Percentiles rank a stretch among this genome's conserved stretches.
phyloP scores from a whole-genome alignment of 2,329 filamentous ascomycete genomes.

The Fusarium piperis region DNA sequence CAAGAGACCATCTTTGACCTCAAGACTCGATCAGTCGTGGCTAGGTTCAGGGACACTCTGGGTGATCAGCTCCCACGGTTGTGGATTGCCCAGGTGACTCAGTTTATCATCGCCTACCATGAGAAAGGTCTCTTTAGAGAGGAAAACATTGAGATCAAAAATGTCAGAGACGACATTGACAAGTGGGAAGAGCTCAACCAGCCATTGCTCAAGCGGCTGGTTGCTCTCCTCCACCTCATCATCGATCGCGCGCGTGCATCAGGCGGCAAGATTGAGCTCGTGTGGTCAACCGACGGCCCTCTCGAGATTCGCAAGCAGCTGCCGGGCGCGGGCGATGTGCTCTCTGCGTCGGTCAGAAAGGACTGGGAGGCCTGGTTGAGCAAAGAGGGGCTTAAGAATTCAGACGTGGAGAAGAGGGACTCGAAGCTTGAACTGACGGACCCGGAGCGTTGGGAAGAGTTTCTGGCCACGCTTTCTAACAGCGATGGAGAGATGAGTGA shows the following conservation, averaged over 20 bases:
- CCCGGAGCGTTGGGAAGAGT: constrained; percentile 8
- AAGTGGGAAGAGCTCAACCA: constrained; percentile 51
- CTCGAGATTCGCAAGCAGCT: constrained; percentile 42
- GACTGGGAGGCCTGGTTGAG: constrained; percentile 41
- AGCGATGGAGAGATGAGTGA: constrained; percentile 23
- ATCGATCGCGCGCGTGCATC: constrained; percentile 14
- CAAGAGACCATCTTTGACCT: constrained; percentile 54
- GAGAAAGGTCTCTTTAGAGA: constrained; percentile 45
- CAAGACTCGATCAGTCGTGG: constrained; percentile 52
- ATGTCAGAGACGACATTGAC: constrained; percentile 44
- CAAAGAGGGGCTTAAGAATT: background rate
- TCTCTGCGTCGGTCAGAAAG: constrained; percentile 34
- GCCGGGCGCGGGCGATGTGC: constrained; percentile 29
- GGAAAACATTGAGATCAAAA: constrained; percentile 46
- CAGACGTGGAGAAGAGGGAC: background rate
- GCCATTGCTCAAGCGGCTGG: constrained; percentile 43
- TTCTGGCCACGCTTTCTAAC: constrained; percentile 16
- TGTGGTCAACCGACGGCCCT: constrained; percentile 6
- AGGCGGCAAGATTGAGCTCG: constrained; percentile 38
- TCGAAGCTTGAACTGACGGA: background rate
- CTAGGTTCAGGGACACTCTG: constrained; percentile 38
- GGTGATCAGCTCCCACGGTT: constrained; percentile 53
- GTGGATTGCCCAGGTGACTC: constrained; percentile 52
- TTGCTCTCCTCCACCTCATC: constrained; percentile 34
- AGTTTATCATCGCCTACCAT: constrained; percentile 55